Base-by-base conservation (phyloP, 1,284 basidiomycete genomes). In the Ustilago tritici region DNA sequence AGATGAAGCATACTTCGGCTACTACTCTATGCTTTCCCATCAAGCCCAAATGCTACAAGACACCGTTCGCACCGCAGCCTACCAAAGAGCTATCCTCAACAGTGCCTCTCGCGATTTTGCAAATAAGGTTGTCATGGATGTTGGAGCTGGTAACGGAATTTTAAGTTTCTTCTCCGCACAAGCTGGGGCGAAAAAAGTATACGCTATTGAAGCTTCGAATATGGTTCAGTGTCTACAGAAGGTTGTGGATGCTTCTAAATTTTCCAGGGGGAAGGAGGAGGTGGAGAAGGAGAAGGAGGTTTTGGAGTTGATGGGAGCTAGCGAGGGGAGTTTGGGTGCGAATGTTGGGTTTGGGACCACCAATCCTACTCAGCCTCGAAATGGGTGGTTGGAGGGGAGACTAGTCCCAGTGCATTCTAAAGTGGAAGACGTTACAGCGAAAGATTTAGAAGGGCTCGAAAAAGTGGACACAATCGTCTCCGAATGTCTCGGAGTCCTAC, bases 391-490 rank as follows among this genome's bases (percentile, higher is more conserved):
- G 53, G 61, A 65, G 8, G 71, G 64, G 1, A 56, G 75, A 28
- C 62, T 85, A 14, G 70, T 78, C 2, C 79, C 81, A 3, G 78
- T 82, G 28, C 79, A 81, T 49, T 56, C 69, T 38, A 82, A 83
- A 43, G 72, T 84, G 55, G 83, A 85, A 57, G 80, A 85, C 35
- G 82, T 85, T 5, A 82, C 74, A n/a, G 23, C 68, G 5, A 41
- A 59, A 15, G 61, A 70, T 38, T 61, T 81, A 5, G 64, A 77
- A 8, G 80, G 78, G 5, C 53, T 68, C 34, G 55, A 83, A 31
- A 84, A 87, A 76, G 88, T 89, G 31, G 88, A 89, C 70, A 89
- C 88, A 34, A 88, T 89, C 57, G 86, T 89, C n/a, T 88, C 88
- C 3, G 88, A 89, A 75, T 88, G 88, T 32, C 87, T 89, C 12